Percentiles rank a stretch among this genome's conserved stretches.
These are phyloP conservation scores for Plasmodium gallinaceum DNA, from an alignment of 169 alveolate genomes.

Conservation along the genomic window DNA sequence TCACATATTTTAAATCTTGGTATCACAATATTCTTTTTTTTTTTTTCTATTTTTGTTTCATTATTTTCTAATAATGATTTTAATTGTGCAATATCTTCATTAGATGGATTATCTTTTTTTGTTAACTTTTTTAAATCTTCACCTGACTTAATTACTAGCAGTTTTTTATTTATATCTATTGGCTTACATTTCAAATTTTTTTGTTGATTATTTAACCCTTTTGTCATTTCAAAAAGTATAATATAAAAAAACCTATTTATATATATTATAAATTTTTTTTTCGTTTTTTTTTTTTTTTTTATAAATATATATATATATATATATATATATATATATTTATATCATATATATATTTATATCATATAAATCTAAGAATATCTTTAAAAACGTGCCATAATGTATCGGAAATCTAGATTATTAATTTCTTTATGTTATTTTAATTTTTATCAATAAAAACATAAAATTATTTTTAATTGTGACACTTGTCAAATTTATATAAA, in stretches of 20 bases:
- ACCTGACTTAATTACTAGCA: slow-evolving; percentile 32
- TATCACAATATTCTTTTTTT: slow-evolving; percentile 62
- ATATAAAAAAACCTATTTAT: slow-evolving; percentile 1
- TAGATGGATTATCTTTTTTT: slow-evolving; percentile 60
- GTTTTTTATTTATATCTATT: slow-evolving; percentile 35
- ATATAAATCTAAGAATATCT: not conserved
- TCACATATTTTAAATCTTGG: slow-evolving; percentile 75
- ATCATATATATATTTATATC: not conserved
- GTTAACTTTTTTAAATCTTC: slow-evolving; percentile 62
- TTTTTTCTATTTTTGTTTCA: slow-evolving; percentile 34
- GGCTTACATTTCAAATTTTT: slow-evolving; percentile 27
- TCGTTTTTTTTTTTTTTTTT: not conserved
- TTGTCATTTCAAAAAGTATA: slow-evolving; percentile 19
- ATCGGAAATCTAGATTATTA: too few relatives aligned
- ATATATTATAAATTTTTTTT: not conserved
- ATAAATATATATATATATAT: not conserved
- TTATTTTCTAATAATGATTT: slow-evolving; percentile 47
- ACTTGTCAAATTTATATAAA: too few relatives aligned
- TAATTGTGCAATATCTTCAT: slow-evolving; percentile 31
- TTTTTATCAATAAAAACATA: too few relatives aligned
- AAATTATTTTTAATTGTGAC: too few relatives aligned
- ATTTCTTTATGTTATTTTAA: too few relatives aligned
- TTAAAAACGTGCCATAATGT: too few relatives aligned
- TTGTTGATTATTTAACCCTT: slow-evolving; percentile 15
- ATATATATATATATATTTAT: not conserved